Evolutionary conservation across 1,139 yeast species (phyloP), one percentile per base, ranked within the genome.

Genomic region (Nadsonia commutata): DNA sequence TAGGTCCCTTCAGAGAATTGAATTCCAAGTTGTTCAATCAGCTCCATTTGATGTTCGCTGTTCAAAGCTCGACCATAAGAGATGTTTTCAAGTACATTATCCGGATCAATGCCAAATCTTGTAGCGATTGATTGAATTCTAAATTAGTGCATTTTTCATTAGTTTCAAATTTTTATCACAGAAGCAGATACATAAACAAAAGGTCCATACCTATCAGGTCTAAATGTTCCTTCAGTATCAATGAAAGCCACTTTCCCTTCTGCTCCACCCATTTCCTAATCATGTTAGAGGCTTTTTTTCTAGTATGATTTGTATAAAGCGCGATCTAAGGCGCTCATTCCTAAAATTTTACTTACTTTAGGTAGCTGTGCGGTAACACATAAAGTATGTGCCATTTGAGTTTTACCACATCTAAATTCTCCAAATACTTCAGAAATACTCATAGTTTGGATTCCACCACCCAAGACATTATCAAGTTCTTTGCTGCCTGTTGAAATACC

Each of bases 401-500:
- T 74, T 54, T 75, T 74, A 42, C 80, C 80, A 48, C 79, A 74
- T 45, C 80, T 62, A 50, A 72, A 75, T 52, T 75, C 80, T 2
- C 80, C 80, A 60, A 73, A 75, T 1, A 75, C 80, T 52, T 75
- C 80, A 0, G 78, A 73, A 31, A 75, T 67, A 43, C 78, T 70
- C 80, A 75, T 75, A 0, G 80, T 71, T 62, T 68, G 70, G 19
- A 75, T 59, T 0, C 80, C 80, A 9, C 79, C 80, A 13, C 80
- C 80, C 11, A 75, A 60, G 36, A 73, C 65, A 18, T 67, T 65
- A 50, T 75, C 78, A 40, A 76, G 61, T 37, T 71, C 70, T 46
- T 66, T 72, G 7, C 76, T 68, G 0, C 80, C 80, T 0, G 80
- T 74, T 0, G 78, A 66, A 11, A 76, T 55, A 3, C 66, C 53